Conservation (phyloP, 2,329 filamentous ascomycete species). For the Apiospora koreana region DNA sequence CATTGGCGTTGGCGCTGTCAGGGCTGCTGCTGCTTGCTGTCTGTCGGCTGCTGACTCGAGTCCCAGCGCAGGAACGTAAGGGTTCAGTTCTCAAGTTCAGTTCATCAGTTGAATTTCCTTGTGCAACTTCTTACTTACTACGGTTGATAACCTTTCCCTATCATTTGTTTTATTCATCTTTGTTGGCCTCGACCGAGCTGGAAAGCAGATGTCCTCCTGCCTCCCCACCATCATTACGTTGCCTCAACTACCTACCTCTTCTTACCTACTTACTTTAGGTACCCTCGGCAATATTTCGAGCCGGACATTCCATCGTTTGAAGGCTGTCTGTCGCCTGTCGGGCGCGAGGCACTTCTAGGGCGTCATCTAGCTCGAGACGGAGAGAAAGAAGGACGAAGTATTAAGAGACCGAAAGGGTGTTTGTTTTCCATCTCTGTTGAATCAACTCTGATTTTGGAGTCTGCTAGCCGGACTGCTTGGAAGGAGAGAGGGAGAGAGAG, state of each 20-base stretch:
- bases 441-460: background rate
- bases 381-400: background rate
- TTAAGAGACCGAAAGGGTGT: background rate
- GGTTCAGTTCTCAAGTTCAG: too few relatives aligned
- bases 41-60: slow-evolving; percentile 1
- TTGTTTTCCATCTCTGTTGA: background rate
- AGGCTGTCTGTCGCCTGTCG: background rate
- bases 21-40: background rate
- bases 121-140: background rate
- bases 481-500: background rate
- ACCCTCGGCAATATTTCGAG: background rate
- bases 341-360: too few relatives aligned
- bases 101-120: background rate
- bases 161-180: slow-evolving; percentile 25
- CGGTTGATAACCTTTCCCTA: slow-evolving; percentile 7
- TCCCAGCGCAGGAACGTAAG: background rate
- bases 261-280: too few relatives aligned
- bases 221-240: slow-evolving; percentile 13
- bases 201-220: slow-evolving; percentile 18
- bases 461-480: background rate
- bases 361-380: background rate
- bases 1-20: background rate
- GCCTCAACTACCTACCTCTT: background rate
- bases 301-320: background rate
- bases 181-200: background rate